Evolutionary conservation across 176 grass and related monocot species (phyloP), one percentile per base, ranked within the genome.

Genomic region (Ensete ventricosum): DNA sequence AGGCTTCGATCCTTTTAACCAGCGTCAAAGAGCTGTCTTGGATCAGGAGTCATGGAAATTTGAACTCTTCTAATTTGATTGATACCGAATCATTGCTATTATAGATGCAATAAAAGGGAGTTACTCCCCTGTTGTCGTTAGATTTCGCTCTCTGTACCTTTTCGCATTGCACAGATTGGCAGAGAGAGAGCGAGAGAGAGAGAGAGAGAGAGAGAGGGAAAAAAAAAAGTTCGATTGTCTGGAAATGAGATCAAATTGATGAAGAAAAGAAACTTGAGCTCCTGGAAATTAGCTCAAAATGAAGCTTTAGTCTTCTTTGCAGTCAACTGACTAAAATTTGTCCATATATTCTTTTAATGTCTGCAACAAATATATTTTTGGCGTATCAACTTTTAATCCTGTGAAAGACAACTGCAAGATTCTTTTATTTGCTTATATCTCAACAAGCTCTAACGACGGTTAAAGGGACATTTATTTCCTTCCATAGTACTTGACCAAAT

Each of bases 31-130:
- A 73, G 26, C 22, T 55, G 52, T 11, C 11, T 55, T 73, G 23
- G 71, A 73, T 73, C 51, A 55, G 21, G 71, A 73, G 43, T 25
- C 52, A 0, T 73, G 71, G 71, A 73, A 73, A 55, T 73, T 73
- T 29, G 71, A 55, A 14, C 71, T 73, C 53, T 73, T 73, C 43
- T 73, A 54, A 55, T 55, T 34, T 27, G 22, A 54, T 34, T 27
- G 22, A 54, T 26, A 55, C 71, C 22, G 34, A 43, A 43, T 43
- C 34, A 43, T 43, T 43, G 34, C 5, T 43, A 5, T 43, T 43
- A 6, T 43, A 43, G 34, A 43, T 43, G 3, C 34, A 21, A 62
- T 62, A 62, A 62, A 62, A 62, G 17, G 14, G 6, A 21, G 57
- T 14, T 4, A 21, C 17, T 62, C 5, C 20, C 3, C 57, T 62